Base-by-base conservation (phyloP, 176 grass and related monocot genomes). In the Puya raimondii region DNA sequence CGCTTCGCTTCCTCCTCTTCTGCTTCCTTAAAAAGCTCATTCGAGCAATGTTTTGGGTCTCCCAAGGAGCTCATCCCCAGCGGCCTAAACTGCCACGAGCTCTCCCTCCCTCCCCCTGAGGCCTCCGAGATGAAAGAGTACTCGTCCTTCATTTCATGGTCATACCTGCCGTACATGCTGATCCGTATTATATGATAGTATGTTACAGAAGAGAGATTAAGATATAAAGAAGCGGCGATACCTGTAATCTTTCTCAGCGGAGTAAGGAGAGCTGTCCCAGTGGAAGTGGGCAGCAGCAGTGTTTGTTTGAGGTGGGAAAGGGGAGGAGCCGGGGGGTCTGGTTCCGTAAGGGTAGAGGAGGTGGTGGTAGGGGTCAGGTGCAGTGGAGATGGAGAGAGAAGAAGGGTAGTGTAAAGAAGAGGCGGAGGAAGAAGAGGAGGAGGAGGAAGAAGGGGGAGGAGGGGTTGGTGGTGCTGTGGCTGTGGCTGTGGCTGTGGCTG, bases 71-170 rank as follows among this genome's bases (percentile, higher is more conserved):
- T 71, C 72, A 83, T 76, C 27, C 88, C 85, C 7, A 96, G 80
- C 65, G 80, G 69, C 80, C 87, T 88, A 72, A 96, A 96, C 83
- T 88, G 88, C 92, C 85, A 96, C 57, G 87, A 90, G 2, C 61
- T 83, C 13, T 81, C 82, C 48, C 79, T 85, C 25, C 86, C 83
- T 29, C 85, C 53, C 57, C 85, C 86, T 0, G 66, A 33, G 51
- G 17, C 69, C 48, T 96, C 85, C 50, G 92, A 80, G 85, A 91
- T 84, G 85, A 96, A 96, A 26, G 77, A 64, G 83, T 91, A 85
- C 69, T 91, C 85, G 54, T 83, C 85, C 74, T 81, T 88, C 21
- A 85, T 14, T 27, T 78, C 64, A 75, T 88, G 88, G 11, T 72
- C 73, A 63, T 91, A 96, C 48, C 83, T 82, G 70, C 6, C 33